A percentile compares a stretch with the other conserved stretches of the same genome.
Conservation (phyloP, 768 basidiomycete genomes). For the Rhizopogon salebrosus region DNA sequence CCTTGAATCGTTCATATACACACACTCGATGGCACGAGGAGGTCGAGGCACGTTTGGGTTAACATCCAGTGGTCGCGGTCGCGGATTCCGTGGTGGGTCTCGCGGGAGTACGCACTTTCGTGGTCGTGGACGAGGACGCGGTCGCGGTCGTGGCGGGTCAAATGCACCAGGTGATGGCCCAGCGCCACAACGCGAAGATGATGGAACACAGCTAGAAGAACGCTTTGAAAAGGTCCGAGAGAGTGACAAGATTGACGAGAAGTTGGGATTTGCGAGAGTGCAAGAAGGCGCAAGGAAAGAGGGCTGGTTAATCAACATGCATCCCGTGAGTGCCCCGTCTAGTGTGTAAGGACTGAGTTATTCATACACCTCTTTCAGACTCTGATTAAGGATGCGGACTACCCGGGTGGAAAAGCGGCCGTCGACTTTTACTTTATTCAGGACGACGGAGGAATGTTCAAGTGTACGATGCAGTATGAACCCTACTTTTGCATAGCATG, state of each 20-base stretch:
- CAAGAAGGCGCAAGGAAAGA: conserved; percentile 74
- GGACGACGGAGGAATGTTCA: conserved; percentile 96
- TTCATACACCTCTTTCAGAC: conserved; percentile 44
- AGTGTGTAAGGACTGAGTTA: background rate
- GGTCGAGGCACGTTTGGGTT: conserved; percentile 50
- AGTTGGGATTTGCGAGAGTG: conserved; percentile 79
- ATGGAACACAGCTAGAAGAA: conserved; percentile 83
- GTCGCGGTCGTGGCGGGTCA: conserved; percentile 33
- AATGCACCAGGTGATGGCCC: conserved; percentile 39
- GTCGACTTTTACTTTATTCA: conserved; percentile 98
- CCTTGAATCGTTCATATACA: background rate
- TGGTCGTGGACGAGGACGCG: conserved; percentile 43
- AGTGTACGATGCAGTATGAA: conserved; percentile 86
- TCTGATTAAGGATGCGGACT: conserved; percentile 78
- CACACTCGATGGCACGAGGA: conserved; percentile 38
- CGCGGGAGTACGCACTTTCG: conserved; percentile 32
- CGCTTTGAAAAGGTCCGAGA: conserved; percentile 75
- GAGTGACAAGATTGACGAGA: conserved; percentile 88
- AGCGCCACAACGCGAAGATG: conserved; percentile 73
- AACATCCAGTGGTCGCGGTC: conserved; percentile 37
- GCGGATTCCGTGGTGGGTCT: conserved; percentile 34
- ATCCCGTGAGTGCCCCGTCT: conserved; percentile 62
- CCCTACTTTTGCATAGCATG: conserved; percentile 93
- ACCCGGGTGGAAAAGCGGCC: conserved; percentile 79
- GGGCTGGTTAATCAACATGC: conserved; percentile 99